Base-by-base conservation (phyloP, 78 protist species). In the Isochrysis galbana region DNA sequence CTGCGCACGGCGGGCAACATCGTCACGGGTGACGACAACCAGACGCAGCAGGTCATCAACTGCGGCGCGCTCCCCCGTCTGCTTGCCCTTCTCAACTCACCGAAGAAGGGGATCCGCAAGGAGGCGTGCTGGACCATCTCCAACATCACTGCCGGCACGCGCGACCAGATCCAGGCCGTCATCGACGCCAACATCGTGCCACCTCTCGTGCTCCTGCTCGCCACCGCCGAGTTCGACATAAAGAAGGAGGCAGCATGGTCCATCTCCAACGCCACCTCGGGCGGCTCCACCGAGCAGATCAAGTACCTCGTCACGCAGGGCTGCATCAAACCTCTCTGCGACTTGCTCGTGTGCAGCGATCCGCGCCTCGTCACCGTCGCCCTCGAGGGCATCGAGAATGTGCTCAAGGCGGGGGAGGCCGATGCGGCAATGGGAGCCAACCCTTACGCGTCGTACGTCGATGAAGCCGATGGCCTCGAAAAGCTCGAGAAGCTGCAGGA, bases 91-190 rank as follows among this genome's bases (percentile, higher is more conserved):
- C 72, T 61, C 72, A 0, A 7, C 69, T 29, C 54, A 19, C 78
- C 39, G 42, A 88, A 94, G 91, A 92, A 91, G 87, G 86, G 96
- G 87, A 95, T 98, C 80, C 80, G 96, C 45, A 98, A 98, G 94
- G 99, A 99, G 92, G 95, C 98, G 19, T 98, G 99, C 96, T 99
- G 99, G 99, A 94, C 99, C 41, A 91, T 98, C 80, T 97, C 98
- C 36, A 99, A 99, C 95, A 98, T 99, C 47, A 97, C 99, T 0
- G 99, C 99, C 0, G 99, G 99, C 36, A 97, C 88, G 14, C 0
- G 42, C 23, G 38, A 34, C 29, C 94, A 93, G 38, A 36, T n/a
- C 5, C 3, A 22, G 34, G 26, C 5, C 32, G 47, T 93, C 36
- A 61, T 88, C 39, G 44, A 45, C 5, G n/a, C 17, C 32, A 17